Evolutionary conservation across 2,329 filamentous ascomycete species (phyloP).

Genomic region (Achaetomium macrosporum): DNA sequence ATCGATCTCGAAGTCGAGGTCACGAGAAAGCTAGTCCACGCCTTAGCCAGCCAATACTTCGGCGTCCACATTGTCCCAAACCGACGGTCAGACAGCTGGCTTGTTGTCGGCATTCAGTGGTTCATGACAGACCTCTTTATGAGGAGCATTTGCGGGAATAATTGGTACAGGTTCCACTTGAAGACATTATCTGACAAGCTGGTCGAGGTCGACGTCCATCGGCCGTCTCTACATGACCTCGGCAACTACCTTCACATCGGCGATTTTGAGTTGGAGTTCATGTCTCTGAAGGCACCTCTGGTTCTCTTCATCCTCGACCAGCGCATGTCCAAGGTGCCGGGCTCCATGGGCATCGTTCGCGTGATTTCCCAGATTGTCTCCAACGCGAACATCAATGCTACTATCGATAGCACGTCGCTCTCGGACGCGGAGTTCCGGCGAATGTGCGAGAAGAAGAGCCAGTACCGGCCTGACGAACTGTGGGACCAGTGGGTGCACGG

Average conservation of each 20-base stretch:
- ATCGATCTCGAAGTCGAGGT: conserved; percentile 80
- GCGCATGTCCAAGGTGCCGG: conserved; percentile 80
- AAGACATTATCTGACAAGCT: conserved; percentile 79
- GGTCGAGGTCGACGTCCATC: conserved; percentile 71
- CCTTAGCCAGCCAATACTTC: conserved; percentile 87
- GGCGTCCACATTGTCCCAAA: conserved; percentile 88
- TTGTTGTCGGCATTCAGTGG: conserved; percentile 81
- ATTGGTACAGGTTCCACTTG: conserved; percentile 86
- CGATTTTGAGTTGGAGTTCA: conserved; percentile 80
- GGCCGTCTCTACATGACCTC: conserved; percentile 76
- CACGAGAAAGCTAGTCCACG: conserved; percentile 73
- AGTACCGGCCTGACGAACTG: conserved; percentile 80
- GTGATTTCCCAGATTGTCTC: conserved; percentile 83
- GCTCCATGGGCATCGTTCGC: conserved; percentile 74
- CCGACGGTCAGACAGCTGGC: conserved; percentile 76
- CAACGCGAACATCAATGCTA: conserved; percentile 63
- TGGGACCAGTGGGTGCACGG: conserved; percentile 91
- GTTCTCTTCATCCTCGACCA: conserved; percentile 93
- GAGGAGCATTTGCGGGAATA: conserved; percentile 84
- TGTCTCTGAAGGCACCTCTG: conserved; percentile 82
- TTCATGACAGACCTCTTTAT: conserved; percentile 95
- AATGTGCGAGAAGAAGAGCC: conserved; percentile 81
- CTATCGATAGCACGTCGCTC: conserved; percentile 25
- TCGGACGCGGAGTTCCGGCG: conserved; percentile 59
- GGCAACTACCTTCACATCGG: conserved; percentile 74